Evolutionary conservation across 805 yeast genomes (phyloP).

Genomic region (Suhomyces sp.): DNA sequence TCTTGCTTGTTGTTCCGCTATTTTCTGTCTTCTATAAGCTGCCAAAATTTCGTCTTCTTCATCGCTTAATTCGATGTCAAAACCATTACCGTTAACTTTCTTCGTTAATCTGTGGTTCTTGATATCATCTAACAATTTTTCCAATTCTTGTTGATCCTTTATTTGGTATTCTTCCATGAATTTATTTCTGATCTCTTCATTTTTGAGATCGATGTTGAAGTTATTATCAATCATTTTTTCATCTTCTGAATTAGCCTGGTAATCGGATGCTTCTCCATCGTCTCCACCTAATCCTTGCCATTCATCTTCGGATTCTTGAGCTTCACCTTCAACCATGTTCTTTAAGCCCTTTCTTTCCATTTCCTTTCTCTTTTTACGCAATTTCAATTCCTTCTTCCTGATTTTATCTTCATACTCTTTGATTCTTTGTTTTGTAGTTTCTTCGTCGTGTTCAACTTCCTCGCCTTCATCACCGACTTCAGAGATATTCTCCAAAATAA

Average conservation of each 20-base stretch:
- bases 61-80: constrained; percentile 67
- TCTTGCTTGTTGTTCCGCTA: constrained; percentile 49
- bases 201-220: constrained; percentile 54
- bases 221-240: constrained; percentile 77
- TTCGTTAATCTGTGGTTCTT: constrained; percentile 70
- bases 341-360: constrained; percentile 58
- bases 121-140: constrained; percentile 66
- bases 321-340: constrained; percentile 73
- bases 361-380: constrained; percentile 43
- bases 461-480: constrained; percentile 21
- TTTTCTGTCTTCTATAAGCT: constrained; percentile 44
- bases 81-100: constrained; percentile 50
- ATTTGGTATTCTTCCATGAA: constrained; percentile 60
- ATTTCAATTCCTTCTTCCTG: constrained; percentile 33
- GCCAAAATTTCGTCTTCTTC: constrained; percentile 66
- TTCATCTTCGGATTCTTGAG: constrained; percentile 87
- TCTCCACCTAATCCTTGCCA: constrained; percentile 79
- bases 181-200: constrained; percentile 56
- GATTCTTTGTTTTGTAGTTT: constrained; percentile 26
- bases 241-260: constrained; percentile 67
- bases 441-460: constrained; percentile 26
- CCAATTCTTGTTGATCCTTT: constrained; percentile 62
- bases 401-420: constrained; percentile 40
- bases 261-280: constrained; percentile 57
- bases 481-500: constrained; percentile 8